Conservation (phyloP, 2,329 filamentous ascomycete species). For the Pseudogymnoascus sp. region DNA sequence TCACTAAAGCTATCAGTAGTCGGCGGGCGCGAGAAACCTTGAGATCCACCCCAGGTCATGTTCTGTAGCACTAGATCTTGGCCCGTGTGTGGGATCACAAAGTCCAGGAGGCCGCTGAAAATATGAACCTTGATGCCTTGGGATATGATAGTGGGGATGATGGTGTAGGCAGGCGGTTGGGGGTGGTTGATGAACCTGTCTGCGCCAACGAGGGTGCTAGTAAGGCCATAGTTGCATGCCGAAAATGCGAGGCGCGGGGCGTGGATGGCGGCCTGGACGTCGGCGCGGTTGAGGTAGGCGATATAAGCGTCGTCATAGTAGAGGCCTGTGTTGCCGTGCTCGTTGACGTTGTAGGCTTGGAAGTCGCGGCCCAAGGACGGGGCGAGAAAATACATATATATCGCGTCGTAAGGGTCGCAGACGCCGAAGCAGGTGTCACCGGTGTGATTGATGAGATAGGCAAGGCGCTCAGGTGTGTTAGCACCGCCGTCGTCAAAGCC, state of each 20-base stretch:
- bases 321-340: slow-evolving; percentile 16
- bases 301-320: slow-evolving; percentile 38
- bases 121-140: slow-evolving; percentile 51
- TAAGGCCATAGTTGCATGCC: slow-evolving; percentile 44
- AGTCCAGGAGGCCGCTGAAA: slow-evolving; percentile 54
- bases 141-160: slow-evolving; percentile 48
- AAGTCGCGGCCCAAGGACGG: slow-evolving; percentile 30
- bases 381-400: not conserved
- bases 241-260: slow-evolving; percentile 36
- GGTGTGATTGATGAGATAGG: slow-evolving; percentile 7
- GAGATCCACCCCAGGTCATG: slow-evolving; percentile 58
- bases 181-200: slow-evolving; percentile 30
- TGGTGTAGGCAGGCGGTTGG: slow-evolving; percentile 39
- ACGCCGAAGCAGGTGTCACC: not conserved
- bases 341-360: slow-evolving; percentile 51
- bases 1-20: slow-evolving; percentile 8
- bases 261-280: slow-evolving; percentile 57
- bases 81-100: slow-evolving; percentile 50
- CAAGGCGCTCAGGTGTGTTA: not conserved
- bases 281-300: slow-evolving; percentile 54
- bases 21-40: slow-evolving; percentile 50
- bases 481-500: slow-evolving; percentile 7
- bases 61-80: slow-evolving; percentile 51
- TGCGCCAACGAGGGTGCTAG: slow-evolving; percentile 21
- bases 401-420: slow-evolving; percentile 5